Percentiles rank a stretch among this genome's conserved stretches.
These are phyloP conservation scores for Botrytis medusae DNA, from an alignment of 2,329 filamentous ascomycete genomes.

Conservation along the genomic window DNA sequence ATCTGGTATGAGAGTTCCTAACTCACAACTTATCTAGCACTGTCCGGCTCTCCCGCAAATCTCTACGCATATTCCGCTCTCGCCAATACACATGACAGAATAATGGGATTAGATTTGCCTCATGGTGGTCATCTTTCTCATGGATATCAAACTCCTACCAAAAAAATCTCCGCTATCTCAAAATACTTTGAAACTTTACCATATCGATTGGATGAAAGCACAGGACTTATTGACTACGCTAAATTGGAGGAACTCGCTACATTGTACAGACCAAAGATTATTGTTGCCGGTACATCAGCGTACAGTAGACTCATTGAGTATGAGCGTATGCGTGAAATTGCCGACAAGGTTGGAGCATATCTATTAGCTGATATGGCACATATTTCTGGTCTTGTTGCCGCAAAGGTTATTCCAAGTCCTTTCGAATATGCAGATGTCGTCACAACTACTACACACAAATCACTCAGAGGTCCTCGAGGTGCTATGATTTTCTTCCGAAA, in stretches of 20 bases:
- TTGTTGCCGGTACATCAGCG: conserved; percentile 91
- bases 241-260: conserved; percentile 83
- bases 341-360: conserved; percentile 89
- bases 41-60: conserved; percentile 64
- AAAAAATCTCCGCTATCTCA: conserved; percentile 96
- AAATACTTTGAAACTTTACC: conserved; percentile 99
- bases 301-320: conserved; percentile 98
- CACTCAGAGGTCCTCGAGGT: conserved; percentile 87
- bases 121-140: conserved; percentile 96
- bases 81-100: conserved; percentile 85
- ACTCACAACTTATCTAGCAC: conserved; percentile 35
- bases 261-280: conserved; percentile 91
- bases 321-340: conserved; percentile 83
- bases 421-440: conserved; percentile 92
- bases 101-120: conserved; percentile 96
- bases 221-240: conserved; percentile 93
- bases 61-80: conserved; percentile 88
- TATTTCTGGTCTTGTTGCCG: conserved; percentile 90
- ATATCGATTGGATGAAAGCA: conserved; percentile 86
- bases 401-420: conserved; percentile 85
- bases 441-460: conserved; percentile 98
- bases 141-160: conserved; percentile 92
- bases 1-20: background rate
- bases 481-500: conserved; percentile 99
- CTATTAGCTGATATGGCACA: conserved; percentile 96